Base-by-base conservation (phyloP, 495 filamentous ascomycete genomes). In the Aspergillus taichungensis region DNA sequence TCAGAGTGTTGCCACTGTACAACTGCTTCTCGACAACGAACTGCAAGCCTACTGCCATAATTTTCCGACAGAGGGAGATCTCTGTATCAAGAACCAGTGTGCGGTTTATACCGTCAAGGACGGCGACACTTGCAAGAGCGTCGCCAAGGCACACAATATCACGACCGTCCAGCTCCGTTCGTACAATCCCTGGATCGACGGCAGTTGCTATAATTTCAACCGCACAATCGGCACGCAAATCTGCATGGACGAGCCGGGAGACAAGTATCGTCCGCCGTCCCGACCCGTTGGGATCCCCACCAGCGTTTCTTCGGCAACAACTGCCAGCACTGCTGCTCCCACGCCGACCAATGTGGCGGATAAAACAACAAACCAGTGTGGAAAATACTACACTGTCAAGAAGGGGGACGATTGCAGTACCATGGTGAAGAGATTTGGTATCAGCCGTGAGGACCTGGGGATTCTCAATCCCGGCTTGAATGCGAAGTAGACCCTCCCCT, bases 71-170 rank as follows among this genome's bases (percentile, higher is more conserved):
- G 8, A 8, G 24, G 10, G 29, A 39, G 29, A 35, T 29, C 30
- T 47, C 31, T 12, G 6, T 41, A 5, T 40, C 45, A 12, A 18
- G 24, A 3, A 27, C 11, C 8, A 34, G 2, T 47, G 37, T 31
- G 30, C 29, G 0, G 30, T 27, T 0, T 40, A 47, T 13, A 40
- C 37, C 13, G 35, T 37, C 14, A 28, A 9, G 10, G 37, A 47
- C 3, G 54, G 56, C 10, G 61, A 65, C 37, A 60, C 46, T 6
- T 65, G 57, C 44, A 34, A 48, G 12, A 47, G 42, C 1, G 57
- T 65, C 40, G 51, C 61, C 3, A 18, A 38, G 8, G 40, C 37
- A 8, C 43, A 58, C 43, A 42, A 13, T n/a, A 42, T 64, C 6
- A 51, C 54, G 6, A 54, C 54, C 6, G 59, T 54, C 3, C 39